phyloP scores from a whole-genome alignment of 331 rosid species.

The Quercus tomentella region DNA sequence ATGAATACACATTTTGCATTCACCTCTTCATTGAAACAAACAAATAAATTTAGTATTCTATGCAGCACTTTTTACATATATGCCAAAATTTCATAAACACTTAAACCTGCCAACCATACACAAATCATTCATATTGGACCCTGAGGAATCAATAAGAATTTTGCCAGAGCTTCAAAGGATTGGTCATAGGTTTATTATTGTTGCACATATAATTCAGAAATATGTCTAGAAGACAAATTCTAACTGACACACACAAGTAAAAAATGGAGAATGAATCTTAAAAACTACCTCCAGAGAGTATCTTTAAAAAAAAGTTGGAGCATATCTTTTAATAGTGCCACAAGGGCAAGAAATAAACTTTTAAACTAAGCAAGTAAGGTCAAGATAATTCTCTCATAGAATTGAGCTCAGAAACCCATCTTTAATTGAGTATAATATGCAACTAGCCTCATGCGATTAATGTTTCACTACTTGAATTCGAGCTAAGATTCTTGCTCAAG shows the following conservation, averaged over 20 bases:
- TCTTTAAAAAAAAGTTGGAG: no score
- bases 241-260: neutral
- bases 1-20: neutral
- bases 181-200: neutral
- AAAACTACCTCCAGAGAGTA: neutral
- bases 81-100: neutral
- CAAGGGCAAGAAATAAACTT: neutral
- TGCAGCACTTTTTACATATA: neutral
- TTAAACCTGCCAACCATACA: neutral
- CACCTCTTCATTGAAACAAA: neutral
- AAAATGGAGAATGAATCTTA: neutral
- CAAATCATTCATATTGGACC: neutral
- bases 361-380: neutral
- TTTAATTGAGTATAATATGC: neutral
- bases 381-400: neutral
- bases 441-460: neutral
- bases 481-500: neutral
- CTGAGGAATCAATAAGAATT: neutral
- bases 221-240: neutral
- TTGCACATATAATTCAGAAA: neutral
- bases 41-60: neutral
- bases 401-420: neutral
- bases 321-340: no score
- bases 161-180: neutral
- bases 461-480: neutral